These are phyloP conservation scores for Aspergillus aculeatus DNA, from an alignment of 2,329 filamentous ascomycete genomes.

Conservation along the genomic window DNA sequence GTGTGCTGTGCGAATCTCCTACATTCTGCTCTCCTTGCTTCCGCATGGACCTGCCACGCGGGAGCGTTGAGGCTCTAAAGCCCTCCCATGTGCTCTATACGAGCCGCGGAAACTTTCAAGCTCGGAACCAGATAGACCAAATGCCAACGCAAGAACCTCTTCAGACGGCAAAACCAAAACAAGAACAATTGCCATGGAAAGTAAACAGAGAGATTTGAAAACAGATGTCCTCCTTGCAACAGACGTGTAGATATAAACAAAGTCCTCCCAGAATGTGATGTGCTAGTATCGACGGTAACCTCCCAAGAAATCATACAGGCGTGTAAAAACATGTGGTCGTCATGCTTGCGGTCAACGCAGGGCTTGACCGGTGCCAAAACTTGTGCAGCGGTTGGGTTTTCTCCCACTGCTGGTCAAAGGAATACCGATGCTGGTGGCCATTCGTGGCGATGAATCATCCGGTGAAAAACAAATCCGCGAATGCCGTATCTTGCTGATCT, in stretches of 20 bases:
- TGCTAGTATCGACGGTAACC: background rate
- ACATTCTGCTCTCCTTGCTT: background rate
- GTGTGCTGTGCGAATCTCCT: background rate
- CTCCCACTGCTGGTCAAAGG: too few species aligned
- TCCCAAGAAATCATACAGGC: background rate
- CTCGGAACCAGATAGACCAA: background rate
- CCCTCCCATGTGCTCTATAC: background rate
- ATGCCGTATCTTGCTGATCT: too few species aligned
- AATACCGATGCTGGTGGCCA: too few species aligned
- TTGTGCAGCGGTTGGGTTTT: background rate
- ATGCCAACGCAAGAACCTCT: background rate
- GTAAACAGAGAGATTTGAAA: background rate
- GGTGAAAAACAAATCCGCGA: too few species aligned
- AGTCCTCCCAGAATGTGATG: background rate
- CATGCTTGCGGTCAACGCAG: background rate
- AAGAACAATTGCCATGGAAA: background rate
- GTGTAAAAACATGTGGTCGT: background rate
- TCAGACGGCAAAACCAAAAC: background rate
- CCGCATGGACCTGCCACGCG: constrained; percentile 1
- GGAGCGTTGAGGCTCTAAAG: background rate
- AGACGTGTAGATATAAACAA: background rate
- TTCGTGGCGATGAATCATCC: too few species aligned
- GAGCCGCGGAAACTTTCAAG: background rate
- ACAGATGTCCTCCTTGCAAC: background rate
- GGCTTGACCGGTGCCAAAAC: background rate